A percentile compares a stretch with the other conserved stretches of the same genome.
Conservation (phyloP, 768 basidiomycete species). For the Phanerochaete carnosa region DNA sequence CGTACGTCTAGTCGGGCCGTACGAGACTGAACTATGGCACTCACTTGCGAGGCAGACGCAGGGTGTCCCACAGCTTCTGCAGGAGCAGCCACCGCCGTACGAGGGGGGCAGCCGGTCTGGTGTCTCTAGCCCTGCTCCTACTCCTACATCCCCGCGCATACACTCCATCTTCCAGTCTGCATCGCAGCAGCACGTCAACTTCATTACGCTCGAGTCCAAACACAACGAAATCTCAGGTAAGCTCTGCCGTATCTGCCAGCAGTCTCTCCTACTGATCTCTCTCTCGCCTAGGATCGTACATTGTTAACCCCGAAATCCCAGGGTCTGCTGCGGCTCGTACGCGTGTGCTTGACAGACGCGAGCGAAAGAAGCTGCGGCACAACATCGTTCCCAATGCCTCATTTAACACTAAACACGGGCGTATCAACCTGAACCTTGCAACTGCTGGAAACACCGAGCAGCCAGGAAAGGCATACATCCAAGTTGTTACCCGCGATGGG, state of each 20-base stretch:
- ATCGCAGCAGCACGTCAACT: constrained; percentile 23
- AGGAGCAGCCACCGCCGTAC: constrained; percentile 15
- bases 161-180: constrained; percentile 18
- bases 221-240: constrained; percentile 22
- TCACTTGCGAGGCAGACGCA: neutral
- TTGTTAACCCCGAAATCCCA: constrained; percentile 13
- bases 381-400: constrained; percentile 19
- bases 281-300: constrained; percentile 5
- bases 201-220: constrained; percentile 21
- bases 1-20: neutral
- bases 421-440: constrained; percentile 21
- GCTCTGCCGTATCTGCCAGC: neutral
- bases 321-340: neutral
- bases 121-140: neutral
- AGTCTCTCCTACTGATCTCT: neutral
- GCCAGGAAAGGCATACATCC: constrained; percentile 10
- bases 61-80: neutral
- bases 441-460: constrained; percentile 11
- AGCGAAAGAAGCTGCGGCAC: constrained; percentile 6
- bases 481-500: constrained; percentile 18
- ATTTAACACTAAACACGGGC: constrained; percentile 22
- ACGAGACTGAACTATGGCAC: neutral
- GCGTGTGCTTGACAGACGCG: neutral
- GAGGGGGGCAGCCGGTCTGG: constrained; percentile 4
- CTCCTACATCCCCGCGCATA: neutral